Base-by-base conservation (phyloP, 495 filamentous ascomycete genomes). In the Tuber melanosporum region DNA sequence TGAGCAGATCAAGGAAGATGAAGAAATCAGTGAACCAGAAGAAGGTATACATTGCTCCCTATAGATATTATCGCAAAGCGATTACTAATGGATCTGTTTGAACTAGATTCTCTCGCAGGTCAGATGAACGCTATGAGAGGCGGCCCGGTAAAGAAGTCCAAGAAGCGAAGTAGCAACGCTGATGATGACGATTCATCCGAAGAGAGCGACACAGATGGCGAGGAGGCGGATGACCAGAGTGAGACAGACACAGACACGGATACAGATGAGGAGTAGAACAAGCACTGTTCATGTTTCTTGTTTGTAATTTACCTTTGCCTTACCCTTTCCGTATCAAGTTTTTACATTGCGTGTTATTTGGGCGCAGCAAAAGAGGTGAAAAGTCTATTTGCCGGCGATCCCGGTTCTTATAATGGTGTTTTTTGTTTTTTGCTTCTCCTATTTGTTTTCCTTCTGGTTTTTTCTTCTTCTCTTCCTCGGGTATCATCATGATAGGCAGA, bases 1-100 rank as follows among this genome's bases (percentile, higher is more conserved):
- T 26, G 91, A 88, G 45, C 90, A 90, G 73, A 89, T 97, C 82
- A 89, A 89, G 57, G 92, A 91, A 22, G 92, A 93, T 77, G 95
- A 98, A 81, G 95, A 98, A 81, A 98, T 98, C 79, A 96, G 93
- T 84, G 95, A 99, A 84, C 95, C 96, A 14, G 95, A 98, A 83
- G 95, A 98, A 87, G 95, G 95, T 97, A 87, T 87, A 90, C 85
- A 71, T 57, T 69, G 66, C 45, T 39, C 45, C 46, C 46, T 73
- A 44, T 69, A n/a, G 74, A n/a, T 75, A 66, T 47, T 36, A 46
- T 8, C 15, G 26, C 36, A 49, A 42, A 71, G n/a, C 43, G n/a
- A 45, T 52, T 76, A 57, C 42, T 71, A 66, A 12, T 22, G 70
- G 39, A 81, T 74, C 69, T 74, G 22, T 77, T 78, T 47, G 5